Conservation (phyloP, 768 basidiomycete genomes). For the Russula ochroleuca region DNA sequence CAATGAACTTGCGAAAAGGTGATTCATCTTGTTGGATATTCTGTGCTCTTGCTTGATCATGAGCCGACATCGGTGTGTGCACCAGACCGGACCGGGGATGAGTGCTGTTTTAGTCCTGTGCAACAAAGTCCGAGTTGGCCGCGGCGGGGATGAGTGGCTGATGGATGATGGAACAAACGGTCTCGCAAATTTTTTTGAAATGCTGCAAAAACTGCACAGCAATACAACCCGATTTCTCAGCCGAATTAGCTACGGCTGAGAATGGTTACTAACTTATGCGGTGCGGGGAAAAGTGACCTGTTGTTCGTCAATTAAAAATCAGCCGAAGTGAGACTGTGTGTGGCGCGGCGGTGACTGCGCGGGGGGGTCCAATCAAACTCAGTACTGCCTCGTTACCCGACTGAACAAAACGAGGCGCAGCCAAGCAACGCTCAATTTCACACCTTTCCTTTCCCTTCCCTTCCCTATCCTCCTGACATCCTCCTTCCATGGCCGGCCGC, state of each 20-base stretch:
- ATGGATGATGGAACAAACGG: not conserved
- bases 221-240: not conserved
- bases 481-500: constrained; percentile 31
- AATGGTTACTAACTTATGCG: not conserved
- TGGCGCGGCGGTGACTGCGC: not conserved
- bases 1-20: constrained; percentile 37
- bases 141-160: not conserved
- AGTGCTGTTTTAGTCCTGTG: not conserved
- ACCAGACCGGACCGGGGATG: not conserved
- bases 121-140: not conserved
- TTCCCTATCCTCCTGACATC: not conserved
- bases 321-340: not conserved
- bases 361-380: not conserved
- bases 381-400: constrained; percentile 28
- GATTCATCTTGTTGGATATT: constrained; percentile 36
- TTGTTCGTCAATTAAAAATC: not conserved
- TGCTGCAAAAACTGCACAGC: not conserved
- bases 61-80: constrained; percentile 13
- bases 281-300: not conserved
- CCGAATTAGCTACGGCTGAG: not conserved
- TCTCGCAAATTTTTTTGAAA: too few relatives aligned
- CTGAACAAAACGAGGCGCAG: constrained; percentile 24
- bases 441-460: not conserved
- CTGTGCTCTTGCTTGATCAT: constrained; percentile 8
- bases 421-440: not conserved